These are phyloP conservation scores for Phyllosticta ampelicida DNA, from an alignment of 2,329 filamentous ascomycete species.

Conservation along the genomic window DNA sequence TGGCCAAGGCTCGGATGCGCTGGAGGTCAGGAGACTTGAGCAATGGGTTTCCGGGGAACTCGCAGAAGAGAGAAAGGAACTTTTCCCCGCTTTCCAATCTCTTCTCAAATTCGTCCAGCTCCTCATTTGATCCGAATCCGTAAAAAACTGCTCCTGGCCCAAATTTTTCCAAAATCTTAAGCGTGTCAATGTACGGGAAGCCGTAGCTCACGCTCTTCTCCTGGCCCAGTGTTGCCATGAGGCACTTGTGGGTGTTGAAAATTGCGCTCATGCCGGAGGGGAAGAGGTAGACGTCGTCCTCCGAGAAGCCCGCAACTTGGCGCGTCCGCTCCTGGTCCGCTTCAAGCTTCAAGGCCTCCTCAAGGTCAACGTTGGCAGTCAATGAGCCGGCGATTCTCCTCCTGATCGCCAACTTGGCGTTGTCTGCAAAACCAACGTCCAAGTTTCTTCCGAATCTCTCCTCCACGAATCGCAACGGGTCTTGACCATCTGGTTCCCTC, in stretches of 20 bases:
- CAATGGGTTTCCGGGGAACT: constrained; percentile 89
- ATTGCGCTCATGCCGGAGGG: constrained; percentile 93
- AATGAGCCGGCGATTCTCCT: constrained; percentile 82
- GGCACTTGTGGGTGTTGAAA: constrained; percentile 70
- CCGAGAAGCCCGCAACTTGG: constrained; percentile 53
- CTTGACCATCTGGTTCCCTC: constrained; percentile 37
- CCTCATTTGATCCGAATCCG: constrained; percentile 63
- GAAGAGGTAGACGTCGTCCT: constrained; percentile 82
- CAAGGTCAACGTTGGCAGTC: constrained; percentile 58
- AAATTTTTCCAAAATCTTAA: constrained; percentile 92
- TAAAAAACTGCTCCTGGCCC: constrained; percentile 84
- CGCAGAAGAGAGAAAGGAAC: constrained; percentile 79
- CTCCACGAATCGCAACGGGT: constrained; percentile 75
- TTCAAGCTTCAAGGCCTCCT: constrained; percentile 45
- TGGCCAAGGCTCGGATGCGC: constrained; percentile 69
- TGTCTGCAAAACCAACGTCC: constrained; percentile 63
- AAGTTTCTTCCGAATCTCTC: constrained; percentile 91
- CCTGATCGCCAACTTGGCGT: constrained; percentile 76
- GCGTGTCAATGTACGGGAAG: constrained; percentile 95
- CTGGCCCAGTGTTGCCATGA: constrained; percentile 53
- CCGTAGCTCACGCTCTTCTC: constrained; percentile 75
- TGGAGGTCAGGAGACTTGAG: constrained; percentile 72
- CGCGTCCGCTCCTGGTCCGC: constrained; percentile 29
- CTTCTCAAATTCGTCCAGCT: constrained; percentile 73
- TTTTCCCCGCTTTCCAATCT: constrained; percentile 61